Base-by-base conservation (phyloP, 1,284 basidiomycete species). In the Acaromyces ingoldii region DNA sequence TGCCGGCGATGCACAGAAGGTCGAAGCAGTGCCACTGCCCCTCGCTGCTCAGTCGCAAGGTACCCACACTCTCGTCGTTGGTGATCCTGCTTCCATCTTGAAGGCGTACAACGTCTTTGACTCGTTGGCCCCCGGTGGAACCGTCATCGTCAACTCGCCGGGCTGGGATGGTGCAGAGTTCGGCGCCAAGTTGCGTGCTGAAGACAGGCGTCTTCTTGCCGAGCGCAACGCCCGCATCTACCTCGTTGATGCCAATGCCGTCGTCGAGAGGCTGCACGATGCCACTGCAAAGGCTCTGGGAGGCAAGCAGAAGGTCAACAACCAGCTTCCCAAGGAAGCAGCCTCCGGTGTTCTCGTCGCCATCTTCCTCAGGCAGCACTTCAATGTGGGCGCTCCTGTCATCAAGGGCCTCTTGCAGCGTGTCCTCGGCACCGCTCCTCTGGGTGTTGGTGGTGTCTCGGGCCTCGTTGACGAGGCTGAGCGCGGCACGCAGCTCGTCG, bases 141-240 rank as follows among this genome's bases (percentile, higher is more conserved):
- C 65, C 25, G 65, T 75, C 31, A 60, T 75, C 38, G 49, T 75
- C 61, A 67, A 71, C 55, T 59, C 62, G 5, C 58, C 62, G 36
- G 66, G 63, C 15, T 71, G 69, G 71, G 64, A 66, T 33, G 50
- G 57, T 13, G 63, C 65, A 29, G 72, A 74, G 56, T 61, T 75
- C 33, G 57, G 60, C 28, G 63, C 60, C 34, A 62, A 65, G 59
- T 65, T 75, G 24, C 58, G 58, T 21, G 64, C 70, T 30, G 63
- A 59, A 42, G 72, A 74, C 62, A 65, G 65, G 60, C 61, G 60
- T 6, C 57, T 58, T 11, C 55, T 75, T 13, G 72, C 72, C 24
- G 53, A 55, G 50, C 63, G 61, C 54, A 57, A 62, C 31, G 70
- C 62, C 19, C 52, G 60, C 6, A 54, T 75, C 38, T 51, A 60